phyloP scores from a whole-genome alignment of 1,139 yeast species.

The Yamadazyma kanchanaburiensis region DNA sequence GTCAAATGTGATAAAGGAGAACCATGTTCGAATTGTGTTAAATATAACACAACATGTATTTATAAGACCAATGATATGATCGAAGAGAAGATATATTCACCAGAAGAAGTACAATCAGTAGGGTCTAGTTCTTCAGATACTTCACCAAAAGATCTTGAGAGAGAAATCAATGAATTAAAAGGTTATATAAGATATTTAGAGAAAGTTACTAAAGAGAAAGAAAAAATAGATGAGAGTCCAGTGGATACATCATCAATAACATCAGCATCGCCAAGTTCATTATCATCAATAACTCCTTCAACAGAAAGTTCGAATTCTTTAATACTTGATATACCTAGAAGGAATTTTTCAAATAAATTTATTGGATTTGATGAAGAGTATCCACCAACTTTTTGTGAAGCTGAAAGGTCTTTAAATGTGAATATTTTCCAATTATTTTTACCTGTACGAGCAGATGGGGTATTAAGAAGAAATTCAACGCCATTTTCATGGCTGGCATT shows the following conservation, averaged over 20 bases:
- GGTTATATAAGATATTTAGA: neutral
- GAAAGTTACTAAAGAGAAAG: neutral
- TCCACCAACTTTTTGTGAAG: neutral
- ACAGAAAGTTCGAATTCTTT: neutral
- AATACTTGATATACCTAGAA: too few relatives aligned
- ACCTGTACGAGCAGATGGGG: constrained; percentile 4
- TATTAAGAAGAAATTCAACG: constrained; percentile 5
- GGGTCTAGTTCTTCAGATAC: neutral
- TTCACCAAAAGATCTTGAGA: neutral
- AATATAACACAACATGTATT: constrained; percentile 7
- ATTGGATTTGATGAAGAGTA: constrained; percentile 1
- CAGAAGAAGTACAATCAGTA: neutral
- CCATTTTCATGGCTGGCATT: constrained; percentile 10
- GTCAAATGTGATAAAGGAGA: constrained; percentile 11
- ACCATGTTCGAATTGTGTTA: constrained; percentile 13
- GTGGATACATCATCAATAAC: neutral
- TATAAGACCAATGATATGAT: constrained; percentile 3
- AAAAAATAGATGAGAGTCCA: neutral
- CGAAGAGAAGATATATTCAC: neutral
- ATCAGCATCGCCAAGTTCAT: constrained; percentile 1
- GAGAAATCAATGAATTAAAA: neutral
- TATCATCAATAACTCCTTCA: neutral
- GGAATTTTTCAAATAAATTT: neutral
- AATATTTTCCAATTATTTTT: constrained; percentile 5
- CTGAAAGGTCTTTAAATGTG: constrained; percentile 1